Evolutionary conservation across 179 eudicot species (phyloP).

Genomic region (Beta macrorhiza): DNA sequence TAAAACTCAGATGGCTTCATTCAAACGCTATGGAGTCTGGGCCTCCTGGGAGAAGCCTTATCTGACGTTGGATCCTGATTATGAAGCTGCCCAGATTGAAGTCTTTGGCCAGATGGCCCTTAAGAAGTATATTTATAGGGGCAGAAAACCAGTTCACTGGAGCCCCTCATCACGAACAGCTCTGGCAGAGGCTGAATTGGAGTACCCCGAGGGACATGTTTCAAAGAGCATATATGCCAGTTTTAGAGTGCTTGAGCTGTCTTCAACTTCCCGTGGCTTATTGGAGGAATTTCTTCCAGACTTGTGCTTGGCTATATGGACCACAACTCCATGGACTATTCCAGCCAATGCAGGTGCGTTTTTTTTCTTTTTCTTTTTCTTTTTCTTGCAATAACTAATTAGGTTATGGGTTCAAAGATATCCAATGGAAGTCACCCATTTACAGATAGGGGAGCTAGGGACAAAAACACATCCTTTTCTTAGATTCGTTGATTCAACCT

Average conservation of each 20-base stretch:
- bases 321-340: slow-evolving; percentile 99
- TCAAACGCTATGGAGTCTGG: slow-evolving; percentile 96
- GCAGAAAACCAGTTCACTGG: slow-evolving; percentile 99
- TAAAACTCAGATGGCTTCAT: slow-evolving; percentile 88
- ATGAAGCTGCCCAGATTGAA: slow-evolving; percentile 98
- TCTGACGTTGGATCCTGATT: slow-evolving; percentile 89
- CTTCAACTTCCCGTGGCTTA: slow-evolving; percentile 51
- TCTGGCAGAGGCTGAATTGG: slow-evolving; percentile 97
- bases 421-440: neutral
- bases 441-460: neutral
- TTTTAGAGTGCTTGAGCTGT: slow-evolving; percentile 56
- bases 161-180: slow-evolving; percentile 98
- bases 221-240: slow-evolving; percentile 85
- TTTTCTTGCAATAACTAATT: neutral
- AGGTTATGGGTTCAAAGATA: neutral
- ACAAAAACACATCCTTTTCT: neutral
- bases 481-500: neutral
- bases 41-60: slow-evolving; percentile 93
- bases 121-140: slow-evolving; percentile 83
- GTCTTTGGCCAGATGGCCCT: slow-evolving; percentile 95
- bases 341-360: slow-evolving; percentile 94
- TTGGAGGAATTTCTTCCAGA: slow-evolving; percentile 66
- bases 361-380: neutral
- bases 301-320: slow-evolving; percentile 88
- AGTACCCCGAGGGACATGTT: slow-evolving; percentile 97